These are phyloP conservation scores for Myriosclerotinia scirpicola DNA, from an alignment of 2,329 filamentous ascomycete species.

Conservation along the genomic window DNA sequence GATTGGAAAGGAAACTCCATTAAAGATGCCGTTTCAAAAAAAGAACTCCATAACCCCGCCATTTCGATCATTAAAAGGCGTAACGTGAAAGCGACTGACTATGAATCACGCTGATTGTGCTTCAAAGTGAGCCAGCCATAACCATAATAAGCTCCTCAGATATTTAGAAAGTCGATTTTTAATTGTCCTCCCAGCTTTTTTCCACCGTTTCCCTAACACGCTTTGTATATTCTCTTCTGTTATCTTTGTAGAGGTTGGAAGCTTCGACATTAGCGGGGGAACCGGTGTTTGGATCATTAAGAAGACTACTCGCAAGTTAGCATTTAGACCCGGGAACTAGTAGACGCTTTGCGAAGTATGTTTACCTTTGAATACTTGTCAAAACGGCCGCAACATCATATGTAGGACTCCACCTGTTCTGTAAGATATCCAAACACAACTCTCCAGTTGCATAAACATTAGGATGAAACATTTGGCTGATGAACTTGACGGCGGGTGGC, in stretches of 20 bases:
- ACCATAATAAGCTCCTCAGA: neutral
- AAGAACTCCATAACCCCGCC: constrained; percentile 14
- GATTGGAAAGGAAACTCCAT: constrained; percentile 15
- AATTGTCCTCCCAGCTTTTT: constrained; percentile 95
- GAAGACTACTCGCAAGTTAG: constrained; percentile 59
- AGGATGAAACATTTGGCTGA: constrained; percentile 98
- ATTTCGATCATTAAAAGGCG: constrained; percentile 15
- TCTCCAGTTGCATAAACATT: constrained; percentile 98
- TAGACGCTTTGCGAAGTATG: neutral
- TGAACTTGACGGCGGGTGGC: constrained; percentile 95
- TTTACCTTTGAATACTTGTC: constrained; percentile 94
- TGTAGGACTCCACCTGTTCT: constrained; percentile 97
- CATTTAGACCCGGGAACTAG: constrained; percentile 12
- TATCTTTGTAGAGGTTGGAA: constrained; percentile 97
- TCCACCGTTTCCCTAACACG: constrained; percentile 94
- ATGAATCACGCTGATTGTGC: constrained; percentile 9
- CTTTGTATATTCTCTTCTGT: constrained; percentile 94
- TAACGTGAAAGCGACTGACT: constrained; percentile 2
- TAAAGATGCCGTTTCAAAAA: constrained; percentile 14
- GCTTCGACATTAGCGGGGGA: constrained; percentile 97
- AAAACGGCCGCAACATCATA: constrained; percentile 97
- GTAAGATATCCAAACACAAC: constrained; percentile 92
- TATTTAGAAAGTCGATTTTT: constrained; percentile 27
- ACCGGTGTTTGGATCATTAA: constrained; percentile 98
- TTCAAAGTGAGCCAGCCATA: neutral